These are phyloP conservation scores for Suhomyces anneliseae DNA, from an alignment of 1,139 yeast species.

Conservation along the genomic window DNA sequence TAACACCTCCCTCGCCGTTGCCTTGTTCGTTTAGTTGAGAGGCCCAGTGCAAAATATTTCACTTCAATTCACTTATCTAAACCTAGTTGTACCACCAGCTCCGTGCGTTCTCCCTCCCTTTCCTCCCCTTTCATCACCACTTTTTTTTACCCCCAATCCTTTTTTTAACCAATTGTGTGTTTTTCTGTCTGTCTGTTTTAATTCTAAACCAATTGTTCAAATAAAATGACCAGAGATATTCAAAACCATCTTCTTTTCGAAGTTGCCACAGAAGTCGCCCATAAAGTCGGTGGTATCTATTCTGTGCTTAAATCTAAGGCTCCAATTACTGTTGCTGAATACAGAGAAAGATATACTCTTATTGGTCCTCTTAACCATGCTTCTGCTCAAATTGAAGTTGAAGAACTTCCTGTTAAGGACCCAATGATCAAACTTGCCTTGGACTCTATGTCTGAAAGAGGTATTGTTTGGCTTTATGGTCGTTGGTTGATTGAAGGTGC, in stretches of 20 bases:
- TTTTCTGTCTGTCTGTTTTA: neutral
- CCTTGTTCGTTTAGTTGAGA: too few species aligned
- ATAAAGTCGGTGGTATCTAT: slow-evolving; percentile 96
- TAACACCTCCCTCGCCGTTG: too few species aligned
- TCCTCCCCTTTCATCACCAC: slow-evolving; percentile 1
- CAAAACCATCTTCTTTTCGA: slow-evolving; percentile 87
- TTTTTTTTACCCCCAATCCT: neutral
- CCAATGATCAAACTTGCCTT: slow-evolving; percentile 60
- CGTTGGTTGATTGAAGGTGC: slow-evolving; percentile 98
- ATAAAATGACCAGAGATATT: slow-evolving; percentile 66
- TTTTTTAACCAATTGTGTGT: neutral
- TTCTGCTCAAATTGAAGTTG: slow-evolving; percentile 91
- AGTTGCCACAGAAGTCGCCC: slow-evolving; percentile 96
- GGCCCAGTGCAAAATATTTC: too few species aligned
- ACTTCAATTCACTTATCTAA: too few species aligned
- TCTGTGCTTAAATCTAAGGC: slow-evolving; percentile 96
- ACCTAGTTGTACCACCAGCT: neutral
- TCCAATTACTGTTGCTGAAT: slow-evolving; percentile 93
- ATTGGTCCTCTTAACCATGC: slow-evolving; percentile 83
- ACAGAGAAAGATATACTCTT: slow-evolving; percentile 80
- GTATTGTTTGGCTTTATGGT: slow-evolving; percentile 83
- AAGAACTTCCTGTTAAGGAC: slow-evolving; percentile 74
- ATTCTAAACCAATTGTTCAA: neutral
- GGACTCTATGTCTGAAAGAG: slow-evolving; percentile 75
- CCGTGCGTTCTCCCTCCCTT: neutral